Evolutionary conservation across 306 rosid species (phyloP), one percentile per base, ranked within the genome.

Genomic region (Dalbergia cultrata): DNA sequence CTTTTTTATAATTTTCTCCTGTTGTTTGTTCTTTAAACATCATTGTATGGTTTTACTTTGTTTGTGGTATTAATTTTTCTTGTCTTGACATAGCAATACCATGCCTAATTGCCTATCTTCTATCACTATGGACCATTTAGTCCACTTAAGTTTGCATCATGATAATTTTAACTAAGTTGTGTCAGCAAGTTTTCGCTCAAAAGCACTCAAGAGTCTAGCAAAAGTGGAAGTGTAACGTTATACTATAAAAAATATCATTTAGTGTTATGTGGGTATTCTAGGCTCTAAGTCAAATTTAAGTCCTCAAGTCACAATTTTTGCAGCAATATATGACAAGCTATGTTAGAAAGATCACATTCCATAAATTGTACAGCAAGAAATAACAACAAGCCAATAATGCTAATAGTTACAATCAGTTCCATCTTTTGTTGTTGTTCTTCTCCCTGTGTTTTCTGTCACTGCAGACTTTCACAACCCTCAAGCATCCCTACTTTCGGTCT

Each of bases 1-100:
- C 43, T 77, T 84, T 57, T 76, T 58, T 83, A 6, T 80, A n/a
- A 18, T 4, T 18, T 39, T 71, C 26, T 59, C 18, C 34, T 22
- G 21, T 68, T 60, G 43, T 80, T 75, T 34, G 21, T 26, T 61
- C 70, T 44, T 62, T 14, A 56, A 70, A n/a, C 34, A 56, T 18
- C 47, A 13, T 33, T 17, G 22, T 37, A 12, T 3, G 56, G 33
- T 62, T 77, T 66, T 65, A 8, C 56, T 61, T 18, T 33, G 17
- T 60, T 44, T 37, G 18, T 54, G 8, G 13, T 47, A 16, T 59
- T 54, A 13, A 26, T 65, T 16, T 61, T 72, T 31, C n/a, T 39
- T 70, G 11, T 35, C 44, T 67, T 58, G 12, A 22, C 49, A 49
- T 22, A 21, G 33, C n/a, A 49, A 56, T 80, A 17, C 14, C 35